phyloP scores from a whole-genome alignment of 2,329 filamentous ascomycete genomes.

The Atkinsonella hypoxylon region DNA sequence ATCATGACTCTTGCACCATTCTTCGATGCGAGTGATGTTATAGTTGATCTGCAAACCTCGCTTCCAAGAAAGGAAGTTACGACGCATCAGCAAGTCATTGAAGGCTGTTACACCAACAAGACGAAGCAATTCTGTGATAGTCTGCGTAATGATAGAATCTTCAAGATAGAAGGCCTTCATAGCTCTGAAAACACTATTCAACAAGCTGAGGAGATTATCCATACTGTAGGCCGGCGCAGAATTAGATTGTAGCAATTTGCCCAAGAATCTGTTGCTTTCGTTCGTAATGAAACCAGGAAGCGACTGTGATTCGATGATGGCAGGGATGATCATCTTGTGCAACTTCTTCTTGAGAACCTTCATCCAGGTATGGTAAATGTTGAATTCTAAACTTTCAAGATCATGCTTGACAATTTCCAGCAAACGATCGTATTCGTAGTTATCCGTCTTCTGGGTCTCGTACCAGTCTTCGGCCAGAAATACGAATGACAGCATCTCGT shows the following conservation, averaged over 20 bases:
- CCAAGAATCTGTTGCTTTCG: conserved; percentile 94
- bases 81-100: conserved; percentile 93
- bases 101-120: conserved; percentile 96
- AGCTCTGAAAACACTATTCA: conserved; percentile 95
- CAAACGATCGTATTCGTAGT: conserved; percentile 95
- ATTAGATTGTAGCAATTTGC: conserved; percentile 86
- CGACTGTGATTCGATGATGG: conserved; percentile 97
- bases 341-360: conserved; percentile 99
- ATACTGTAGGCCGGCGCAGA: conserved; percentile 95
- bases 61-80: conserved; percentile 99
- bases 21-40: conserved; percentile 97
- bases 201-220: conserved; percentile 89
- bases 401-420: conserved; percentile 99
- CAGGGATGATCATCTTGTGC: conserved; percentile 98
- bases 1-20: conserved; percentile 99
- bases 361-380: conserved; percentile 99
- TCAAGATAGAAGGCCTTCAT: conserved; percentile 99
- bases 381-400: conserved; percentile 95
- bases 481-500: conserved; percentile 99
- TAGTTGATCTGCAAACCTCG: conserved; percentile 99
- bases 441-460: conserved; percentile 97
- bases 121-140: conserved; percentile 82
- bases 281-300: conserved; percentile 97
- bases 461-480: conserved; percentile 99
- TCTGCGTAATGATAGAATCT: conserved; percentile 90